Evolutionary conservation across 805 yeast species (phyloP).

Genomic region (Ogataea degrootiae): DNA sequence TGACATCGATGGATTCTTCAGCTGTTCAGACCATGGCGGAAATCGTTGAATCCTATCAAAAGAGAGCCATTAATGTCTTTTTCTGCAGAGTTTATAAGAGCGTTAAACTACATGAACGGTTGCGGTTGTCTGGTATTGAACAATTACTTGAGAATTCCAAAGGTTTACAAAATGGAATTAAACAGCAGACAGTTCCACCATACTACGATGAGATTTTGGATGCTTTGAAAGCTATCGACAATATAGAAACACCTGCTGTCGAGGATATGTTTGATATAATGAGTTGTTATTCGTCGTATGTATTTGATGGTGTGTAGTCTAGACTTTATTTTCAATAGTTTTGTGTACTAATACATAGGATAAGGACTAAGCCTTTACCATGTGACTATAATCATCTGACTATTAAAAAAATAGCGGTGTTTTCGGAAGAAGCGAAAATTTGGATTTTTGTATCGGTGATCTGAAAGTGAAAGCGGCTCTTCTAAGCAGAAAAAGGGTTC

Average conservation of each 20-base stretch:
- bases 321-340: not conserved
- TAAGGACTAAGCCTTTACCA: not conserved
- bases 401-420: not conserved
- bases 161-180: constrained; percentile 26
- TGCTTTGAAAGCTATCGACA: constrained; percentile 46
- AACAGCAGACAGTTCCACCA: constrained; percentile 33
- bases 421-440: constrained; percentile 1
- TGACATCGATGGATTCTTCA: constrained; percentile 74
- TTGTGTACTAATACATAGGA: not conserved
- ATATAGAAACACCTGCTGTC: constrained; percentile 20
- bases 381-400: not conserved
- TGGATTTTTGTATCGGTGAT: constrained; percentile 1
- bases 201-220: constrained; percentile 51
- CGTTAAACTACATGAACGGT: constrained; percentile 40
- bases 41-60: constrained; percentile 52
- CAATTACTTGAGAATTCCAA: constrained; percentile 26
- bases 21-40: constrained; percentile 70
- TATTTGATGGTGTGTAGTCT: constrained; percentile 7
- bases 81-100: constrained; percentile 57
- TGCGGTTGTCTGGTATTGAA: constrained; percentile 53
- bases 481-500: not conserved
- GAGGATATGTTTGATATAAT: constrained; percentile 9
- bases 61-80: constrained; percentile 50
- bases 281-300: constrained; percentile 12
- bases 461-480: not conserved